A percentile compares a stretch with the other conserved stretches of the same genome.
Evolutionary conservation across 2,329 filamentous ascomycete genomes (phyloP).

Genomic region (Aquanectria penicillioides): DNA sequence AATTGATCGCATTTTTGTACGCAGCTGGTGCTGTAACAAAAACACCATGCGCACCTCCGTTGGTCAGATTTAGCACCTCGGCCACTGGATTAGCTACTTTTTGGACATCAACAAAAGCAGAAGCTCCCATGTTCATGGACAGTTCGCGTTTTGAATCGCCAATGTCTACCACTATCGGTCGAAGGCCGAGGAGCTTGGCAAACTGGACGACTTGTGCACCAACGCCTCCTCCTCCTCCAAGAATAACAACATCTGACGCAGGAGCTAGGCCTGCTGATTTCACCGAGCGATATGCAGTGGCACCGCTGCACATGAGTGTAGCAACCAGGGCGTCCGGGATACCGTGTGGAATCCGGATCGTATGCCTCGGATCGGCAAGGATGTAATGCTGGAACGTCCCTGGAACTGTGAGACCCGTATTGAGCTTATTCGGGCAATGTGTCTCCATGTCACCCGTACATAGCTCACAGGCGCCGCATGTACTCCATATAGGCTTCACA

Average conservation of each 20-base stretch:
- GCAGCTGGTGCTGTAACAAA: background rate
- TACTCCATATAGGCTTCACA: slow-evolving; percentile 1
- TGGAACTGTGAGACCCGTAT: background rate
- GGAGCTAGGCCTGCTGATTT: background rate
- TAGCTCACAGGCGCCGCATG: background rate
- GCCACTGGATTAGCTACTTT: background rate
- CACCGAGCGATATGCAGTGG: background rate
- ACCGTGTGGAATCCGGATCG: background rate
- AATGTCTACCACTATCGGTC: background rate
- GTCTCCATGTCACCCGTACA: background rate
- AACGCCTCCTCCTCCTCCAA: background rate
- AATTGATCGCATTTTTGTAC: background rate
- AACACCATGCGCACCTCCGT: background rate
- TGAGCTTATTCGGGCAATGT: background rate
- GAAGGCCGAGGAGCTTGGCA: background rate
- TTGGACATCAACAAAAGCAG: background rate
- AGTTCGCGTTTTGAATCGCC: background rate
- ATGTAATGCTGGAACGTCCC: slow-evolving; percentile 5
- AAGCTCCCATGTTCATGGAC: background rate
- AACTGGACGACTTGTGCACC: background rate
- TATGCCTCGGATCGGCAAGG: background rate
- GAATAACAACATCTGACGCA: background rate
- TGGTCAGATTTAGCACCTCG: background rate
- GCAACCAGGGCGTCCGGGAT: background rate
- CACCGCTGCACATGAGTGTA: slow-evolving; percentile 2